Evolutionary conservation across 768 basidiomycete species (phyloP).

Genomic region (Gyrodon lividus): DNA sequence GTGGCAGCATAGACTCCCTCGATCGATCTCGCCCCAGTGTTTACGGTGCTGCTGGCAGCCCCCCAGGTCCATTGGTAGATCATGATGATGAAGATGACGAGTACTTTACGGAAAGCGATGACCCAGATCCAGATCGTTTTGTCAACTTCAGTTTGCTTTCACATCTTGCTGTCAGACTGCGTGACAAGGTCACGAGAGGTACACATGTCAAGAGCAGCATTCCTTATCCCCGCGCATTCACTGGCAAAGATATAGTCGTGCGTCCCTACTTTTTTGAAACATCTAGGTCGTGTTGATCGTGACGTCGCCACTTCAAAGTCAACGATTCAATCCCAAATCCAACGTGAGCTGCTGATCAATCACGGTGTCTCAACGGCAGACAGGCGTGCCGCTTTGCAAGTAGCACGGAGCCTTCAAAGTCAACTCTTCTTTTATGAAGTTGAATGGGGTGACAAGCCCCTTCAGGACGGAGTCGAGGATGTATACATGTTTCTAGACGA

Average conservation of each 20-base stretch:
- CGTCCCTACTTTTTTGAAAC: conserved; percentile 30
- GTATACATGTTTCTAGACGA: conserved; percentile 94
- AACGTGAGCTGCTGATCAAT: conserved; percentile 75
- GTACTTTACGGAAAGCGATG: conserved; percentile 46
- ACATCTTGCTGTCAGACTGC: conserved; percentile 84
- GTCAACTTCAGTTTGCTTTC: conserved; percentile 87
- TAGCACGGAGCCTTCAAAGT: conserved; percentile 86
- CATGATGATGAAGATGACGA: conserved; percentile 31
- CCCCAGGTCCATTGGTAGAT: conserved; percentile 18
- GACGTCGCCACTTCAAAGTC: conserved; percentile 49
- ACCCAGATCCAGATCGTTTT: conserved; percentile 72
- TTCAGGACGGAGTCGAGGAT: conserved; percentile 88
- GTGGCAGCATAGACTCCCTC: conserved; percentile 27
- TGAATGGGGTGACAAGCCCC: conserved; percentile 82
- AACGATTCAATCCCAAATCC: conserved; percentile 84
- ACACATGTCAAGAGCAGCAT: conserved; percentile 92
- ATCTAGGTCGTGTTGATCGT: conserved; percentile 3
- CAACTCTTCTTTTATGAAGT: conserved; percentile 97
- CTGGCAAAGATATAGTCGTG: conserved; percentile 93
- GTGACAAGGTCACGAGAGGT: conserved; percentile 85
- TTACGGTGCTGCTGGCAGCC: conserved; percentile 17
- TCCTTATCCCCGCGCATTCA: conserved; percentile 86
- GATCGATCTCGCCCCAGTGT: conserved; percentile 20
- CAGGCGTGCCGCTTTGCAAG: conserved; percentile 78
- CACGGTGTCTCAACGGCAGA: conserved; percentile 75